Conservation (phyloP, 2,329 filamentous ascomycete species). For the Penicillium sp. region DNA sequence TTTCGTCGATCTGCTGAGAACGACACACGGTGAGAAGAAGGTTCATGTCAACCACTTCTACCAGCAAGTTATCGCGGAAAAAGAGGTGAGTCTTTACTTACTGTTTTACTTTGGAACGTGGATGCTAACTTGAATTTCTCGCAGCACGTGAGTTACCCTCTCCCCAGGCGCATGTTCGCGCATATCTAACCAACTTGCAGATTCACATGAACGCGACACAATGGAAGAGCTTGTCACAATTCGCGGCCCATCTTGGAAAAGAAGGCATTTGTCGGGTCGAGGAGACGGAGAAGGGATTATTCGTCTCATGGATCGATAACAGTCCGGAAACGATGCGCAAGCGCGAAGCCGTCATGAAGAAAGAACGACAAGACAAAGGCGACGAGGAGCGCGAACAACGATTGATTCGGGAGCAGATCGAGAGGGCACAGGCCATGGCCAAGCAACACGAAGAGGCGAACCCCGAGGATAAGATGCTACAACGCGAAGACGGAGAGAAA, state of each 20-base stretch:
- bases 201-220: constrained; percentile 92
- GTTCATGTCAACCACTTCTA: constrained; percentile 92
- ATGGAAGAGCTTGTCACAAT: constrained; percentile 85
- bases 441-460: constrained; percentile 44
- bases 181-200: constrained; percentile 47
- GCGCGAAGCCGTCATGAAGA: constrained; percentile 75
- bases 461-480: constrained; percentile 42
- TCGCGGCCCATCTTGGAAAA: constrained; percentile 79
- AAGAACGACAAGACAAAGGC: constrained; percentile 82
- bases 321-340: constrained; percentile 79
- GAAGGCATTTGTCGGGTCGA: constrained; percentile 89
- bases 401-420: constrained; percentile 80
- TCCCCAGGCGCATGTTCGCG: not conserved
- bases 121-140: too few species aligned
- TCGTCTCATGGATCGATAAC: constrained; percentile 88
- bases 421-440: constrained; percentile 65
- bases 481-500: constrained; percentile 70
- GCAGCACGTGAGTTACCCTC: not conserved
- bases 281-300: constrained; percentile 79
- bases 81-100: constrained; percentile 48
- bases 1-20: constrained; percentile 73
- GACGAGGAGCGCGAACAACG: constrained; percentile 87
- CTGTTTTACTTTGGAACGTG: not conserved
- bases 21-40: constrained; percentile 85
- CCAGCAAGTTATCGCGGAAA: constrained; percentile 85